Base-by-base conservation (phyloP, 2,329 filamentous ascomycete genomes). In the Colletotrichum camelliae region DNA sequence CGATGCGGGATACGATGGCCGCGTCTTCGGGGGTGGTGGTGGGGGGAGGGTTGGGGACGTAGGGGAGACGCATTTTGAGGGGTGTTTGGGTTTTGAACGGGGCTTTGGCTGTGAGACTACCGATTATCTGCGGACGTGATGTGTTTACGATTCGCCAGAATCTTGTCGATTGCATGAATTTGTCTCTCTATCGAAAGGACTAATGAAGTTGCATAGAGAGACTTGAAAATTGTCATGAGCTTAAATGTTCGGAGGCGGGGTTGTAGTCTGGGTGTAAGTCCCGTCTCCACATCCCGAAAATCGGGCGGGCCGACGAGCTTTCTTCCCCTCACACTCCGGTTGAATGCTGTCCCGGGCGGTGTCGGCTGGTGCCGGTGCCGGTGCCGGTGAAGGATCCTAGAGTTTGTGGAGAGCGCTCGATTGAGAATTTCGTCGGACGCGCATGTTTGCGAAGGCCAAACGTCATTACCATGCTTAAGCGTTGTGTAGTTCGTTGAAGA, bases 41-140 rank as follows among this genome's bases (percentile, higher is more conserved):
- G 4, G 87, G 90, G 52, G 87, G 90, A 48, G 89, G 89, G 84
- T 89, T 86, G 79, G 89, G 80, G 74, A 90, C 87, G 88, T 95
- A 94, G 55, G 93, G 91, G 79, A 94, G 86, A 82, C 92, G 92
- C 93, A 94, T 95, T 24, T 80, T 86, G 81, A 60, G 72, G 67
- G 77, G 80, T 76, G 77, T 64, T 37, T 55, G 43, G 57, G 33
- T 52, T 64, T 55, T 57, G 55, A 39, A 29, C 10, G 39, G 33
- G 37, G 43, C n/a, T 52, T 52, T 52, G 43, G 43, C 43, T 52
- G n/a, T 52, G n/a, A 52, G 43, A 52, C n/a, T 52, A 52, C 43
- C 43, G n/a, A 3, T 21, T 52, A 52, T 52, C 43, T n/a, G 43
- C n/a, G 43, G 43, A 13, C n/a, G 43, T 43, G 27, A 10, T 39